Evolutionary conservation across 805 yeast species (phyloP), one percentile per base, ranked within the genome.

Genomic region (Starmerella stellata): DNA sequence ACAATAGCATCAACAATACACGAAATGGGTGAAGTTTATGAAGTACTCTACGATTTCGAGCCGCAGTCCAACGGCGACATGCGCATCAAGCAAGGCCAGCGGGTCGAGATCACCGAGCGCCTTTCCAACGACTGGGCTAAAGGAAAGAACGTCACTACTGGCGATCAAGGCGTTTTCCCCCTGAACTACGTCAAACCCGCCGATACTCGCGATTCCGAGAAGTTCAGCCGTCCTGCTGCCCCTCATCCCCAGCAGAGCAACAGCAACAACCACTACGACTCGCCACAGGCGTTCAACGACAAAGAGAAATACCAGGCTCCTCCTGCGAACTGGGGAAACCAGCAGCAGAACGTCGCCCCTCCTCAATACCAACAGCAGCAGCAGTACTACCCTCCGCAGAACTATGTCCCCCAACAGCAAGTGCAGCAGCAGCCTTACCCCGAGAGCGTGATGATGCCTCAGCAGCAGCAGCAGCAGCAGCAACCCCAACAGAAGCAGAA

Each of bases 51-150:
- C 58, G 80, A 72, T 49, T 87, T 75, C 59, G 57, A 60, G 5
- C 74, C 93, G 0, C 79, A 74, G 48, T 82, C 80, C 54, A 62
- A 70, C 1, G 87, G 75, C 25, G 98, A 87, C 57, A 61, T 87
- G 50, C 59, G 55, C 7, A 63, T 87, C 16, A 51, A 48, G 27
- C 65, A 61, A 29, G 95, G 92, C 39, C 87, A 78, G 45, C 72
- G 68, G 50, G 56, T 90, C 36, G 68, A 69, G 24, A 70, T 90
- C 4, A 40, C 72, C 4, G 93, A 83, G 53, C 78, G 72, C 51
- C 65, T 77, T 35, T 78, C 87, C 17, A 66, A 69, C 29, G 87
- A 83, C 53, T 87, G 98, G 98, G 83, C 90, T 79, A 77, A 71
- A 53, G 98, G 98, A 35, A 55, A 57, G 28, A 52, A 52, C 40